These are phyloP conservation scores for Rhododendron ferrugineum DNA, from an alignment of 148 eudicot species.

Conservation along the genomic window DNA sequence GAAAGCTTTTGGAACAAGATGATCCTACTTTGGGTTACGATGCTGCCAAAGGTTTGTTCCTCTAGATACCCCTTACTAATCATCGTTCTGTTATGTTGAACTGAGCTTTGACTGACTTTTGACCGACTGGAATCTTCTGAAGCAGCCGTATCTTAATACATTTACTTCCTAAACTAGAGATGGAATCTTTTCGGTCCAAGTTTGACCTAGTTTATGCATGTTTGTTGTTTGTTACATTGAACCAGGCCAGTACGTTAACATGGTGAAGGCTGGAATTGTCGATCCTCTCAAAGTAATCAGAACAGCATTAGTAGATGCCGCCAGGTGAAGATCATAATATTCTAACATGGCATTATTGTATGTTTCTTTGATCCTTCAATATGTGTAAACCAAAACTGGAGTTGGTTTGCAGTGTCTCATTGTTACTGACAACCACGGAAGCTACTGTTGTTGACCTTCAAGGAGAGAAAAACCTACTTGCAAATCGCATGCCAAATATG, in stretches of 20 bases:
- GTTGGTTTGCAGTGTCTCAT: constrained; percentile 51
- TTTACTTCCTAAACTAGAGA: neutral
- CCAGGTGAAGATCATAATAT: constrained; percentile 48
- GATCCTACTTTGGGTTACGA: constrained; percentile 74
- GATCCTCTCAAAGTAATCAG: constrained; percentile 95
- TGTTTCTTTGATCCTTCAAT: neutral
- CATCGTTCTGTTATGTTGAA: neutral
- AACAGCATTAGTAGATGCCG: constrained; percentile 92
- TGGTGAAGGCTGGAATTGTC: constrained; percentile 85
- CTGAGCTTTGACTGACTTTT: neutral
- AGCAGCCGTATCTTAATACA: neutral
- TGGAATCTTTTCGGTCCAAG: neutral
- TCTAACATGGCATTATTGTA: neutral
- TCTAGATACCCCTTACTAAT: neutral
- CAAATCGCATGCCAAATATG: constrained; percentile 72
- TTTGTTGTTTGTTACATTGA: constrained; percentile 1
- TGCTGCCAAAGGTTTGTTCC: constrained; percentile 73
- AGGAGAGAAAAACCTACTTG: constrained; percentile 45
- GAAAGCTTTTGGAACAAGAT: constrained; percentile 86
- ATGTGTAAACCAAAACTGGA: neutral
- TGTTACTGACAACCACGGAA: constrained; percentile 82
- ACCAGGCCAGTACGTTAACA: constrained; percentile 75
- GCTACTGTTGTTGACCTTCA: constrained; percentile 52
- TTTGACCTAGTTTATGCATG: neutral
- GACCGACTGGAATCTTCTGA: neutral